Base-by-base conservation (phyloP, 345 rosid genomes). In the Turritis glabra region DNA sequence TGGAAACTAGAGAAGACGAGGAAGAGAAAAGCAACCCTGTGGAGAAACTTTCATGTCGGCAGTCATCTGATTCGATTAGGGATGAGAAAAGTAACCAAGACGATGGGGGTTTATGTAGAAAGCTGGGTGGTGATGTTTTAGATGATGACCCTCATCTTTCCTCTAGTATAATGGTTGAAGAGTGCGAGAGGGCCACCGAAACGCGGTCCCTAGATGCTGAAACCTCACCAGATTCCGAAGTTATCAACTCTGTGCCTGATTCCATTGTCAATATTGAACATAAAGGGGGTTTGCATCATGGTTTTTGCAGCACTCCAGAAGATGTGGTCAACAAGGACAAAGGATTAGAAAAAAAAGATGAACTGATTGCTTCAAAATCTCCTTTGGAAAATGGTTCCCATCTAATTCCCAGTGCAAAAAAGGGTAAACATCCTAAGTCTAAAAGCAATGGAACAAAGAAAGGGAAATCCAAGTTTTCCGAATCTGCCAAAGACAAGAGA, bases 181-280 rank as follows among this genome's bases (percentile, higher is more conserved):
- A 71, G 63, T 72, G 77, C 41, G 83, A 53, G 67, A 84, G 47
- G 63, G 80, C 77, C n/a, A 67, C 52, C 61, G 87, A 80, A 70
- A 82, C 79, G 61, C 73, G 70, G 33, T 81, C 85, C 71, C 50
- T 84, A 67, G 91, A 84, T 76, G 82, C 92, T 62, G 97, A 88
- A 82, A 92, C 98, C 72, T 95, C 99, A 71, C 99, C 99, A 9
- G 99, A 95, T 85, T 95, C 99, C n/a, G 98, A 92, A 89, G 99
- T 90, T 56, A 89, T 90, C 33, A 89, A 92, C 85, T 29, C 75
- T 67, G 82, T 80, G 80, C 89, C 91, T 71, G 99, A 87, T 64
- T 69, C 80, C 54, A 84, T 81, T 71, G 75, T 56, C 37, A 77
- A 71, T 71, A 72, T 79, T 67, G 79, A 80, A 70, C 81, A 64